Evolutionary conservation across 176 grass and related monocot species (phyloP), one percentile per base, ranked within the genome.

Genomic region (Avena eriantha): DNA sequence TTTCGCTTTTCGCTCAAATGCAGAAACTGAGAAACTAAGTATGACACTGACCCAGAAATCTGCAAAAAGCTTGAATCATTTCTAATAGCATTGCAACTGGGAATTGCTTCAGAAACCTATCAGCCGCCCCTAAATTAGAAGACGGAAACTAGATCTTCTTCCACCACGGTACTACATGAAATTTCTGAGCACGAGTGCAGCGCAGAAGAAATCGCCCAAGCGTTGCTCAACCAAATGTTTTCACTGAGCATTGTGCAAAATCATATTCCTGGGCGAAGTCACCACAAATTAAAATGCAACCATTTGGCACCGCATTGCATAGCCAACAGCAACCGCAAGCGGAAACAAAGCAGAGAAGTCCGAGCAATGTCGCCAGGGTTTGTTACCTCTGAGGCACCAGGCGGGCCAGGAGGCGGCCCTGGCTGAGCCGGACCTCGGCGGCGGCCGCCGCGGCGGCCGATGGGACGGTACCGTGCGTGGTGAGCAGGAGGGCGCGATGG

Each of bases 401-500:
- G 73, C 88, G 90, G 60, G 88, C 92, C 43, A 61, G 78, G 24
- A 92, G 53, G 82, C 88, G 90, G 76, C 90, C 90, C 65, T 89
- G 87, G 80, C 82, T 85, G 55, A 98, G 86, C 67, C 85, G 78
- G 79, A 98, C 91, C 69, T 92, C 96, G 64, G 92, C 96, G 22
- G 82, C 50, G 69, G 69, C 94, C 13, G 92, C 90, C 2, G 81
- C 86, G 1, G 90, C 51, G 68, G 83, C 85, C 8, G 96, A 94
- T 15, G 96, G 93, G 80, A 96, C 86, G 80, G 89, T 94, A 34
- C 92, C 87, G 80, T 98, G 96, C 9, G 93, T 94, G 33, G 93
- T 98, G 84, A 98, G 88, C 55, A 98, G 82, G 57, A 98, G 92
- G 74, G 79, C 87, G 19, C 92, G 91, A 79, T 98, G 93, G 69